Conservation (phyloP, 805 yeast species). For the Wickerhamomyces chambardii region DNA sequence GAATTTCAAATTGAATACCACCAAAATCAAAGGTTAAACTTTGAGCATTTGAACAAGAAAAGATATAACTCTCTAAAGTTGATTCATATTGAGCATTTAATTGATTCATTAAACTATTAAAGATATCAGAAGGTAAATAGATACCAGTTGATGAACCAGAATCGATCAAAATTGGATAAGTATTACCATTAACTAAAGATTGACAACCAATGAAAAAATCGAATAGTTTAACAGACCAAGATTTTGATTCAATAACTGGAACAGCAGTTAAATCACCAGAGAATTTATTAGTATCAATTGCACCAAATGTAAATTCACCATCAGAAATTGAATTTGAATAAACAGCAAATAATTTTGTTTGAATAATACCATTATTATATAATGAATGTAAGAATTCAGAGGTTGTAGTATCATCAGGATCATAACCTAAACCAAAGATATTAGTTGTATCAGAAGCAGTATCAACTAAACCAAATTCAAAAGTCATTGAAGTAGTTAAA, state of each 20-base stretch:
- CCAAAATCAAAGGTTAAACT: constrained; percentile 9
- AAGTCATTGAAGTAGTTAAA: constrained; percentile 1
- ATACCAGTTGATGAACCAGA: constrained; percentile 10
- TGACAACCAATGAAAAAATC: constrained; percentile 9
- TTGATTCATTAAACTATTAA: constrained; percentile 4
- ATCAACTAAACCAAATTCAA: constrained; percentile 5
- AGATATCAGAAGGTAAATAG: constrained; percentile 8
- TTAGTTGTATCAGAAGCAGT: constrained; percentile 1
- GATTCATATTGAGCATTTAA: constrained; percentile 8
- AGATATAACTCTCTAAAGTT: constrained; percentile 5
- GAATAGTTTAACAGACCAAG: constrained; percentile 16
- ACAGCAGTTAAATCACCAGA: constrained; percentile 29
- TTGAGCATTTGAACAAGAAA: constrained; percentile 5
- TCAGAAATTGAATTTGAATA: constrained; percentile 3
- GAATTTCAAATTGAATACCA: constrained; percentile 5
- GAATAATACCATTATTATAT: constrained; percentile 1
- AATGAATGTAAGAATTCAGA: constrained; percentile 6
- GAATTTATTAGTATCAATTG: constrained; percentile 38
- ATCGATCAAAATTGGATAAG: constrained; percentile 7
- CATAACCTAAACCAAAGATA: constrained; percentile 8
- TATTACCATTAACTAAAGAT: constrained; percentile 4
- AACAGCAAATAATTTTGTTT: constrained; percentile 9
- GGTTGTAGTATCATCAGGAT: constrained; percentile 1
- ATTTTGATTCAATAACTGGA: constrained; percentile 28
- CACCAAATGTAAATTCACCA: constrained; percentile 33